Evolutionary conservation across 177 flowering plant genomes (phyloP), one percentile per base, ranked within the genome.

Genomic region (Vitis hybrid): DNA sequence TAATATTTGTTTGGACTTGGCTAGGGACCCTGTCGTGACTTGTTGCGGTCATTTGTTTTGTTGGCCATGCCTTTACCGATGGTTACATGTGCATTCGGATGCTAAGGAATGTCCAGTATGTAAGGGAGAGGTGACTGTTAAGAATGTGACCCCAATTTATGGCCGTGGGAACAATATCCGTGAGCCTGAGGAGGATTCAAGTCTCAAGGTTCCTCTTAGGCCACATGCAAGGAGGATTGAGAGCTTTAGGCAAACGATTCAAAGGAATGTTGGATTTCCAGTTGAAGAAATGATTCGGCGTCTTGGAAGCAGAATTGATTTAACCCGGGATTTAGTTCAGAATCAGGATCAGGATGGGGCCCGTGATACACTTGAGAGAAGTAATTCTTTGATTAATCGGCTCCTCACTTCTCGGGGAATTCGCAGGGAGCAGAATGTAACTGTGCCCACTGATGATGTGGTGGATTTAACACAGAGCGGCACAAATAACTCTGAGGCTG

Each of bases 31-130:
- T 4, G 88, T 90, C 59, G 84, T 90, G 14, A 90, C 95, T 66
- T 84, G 89, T 56, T 90, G 95, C 72, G 95, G 95, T 52, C 95
- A 90, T 75, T 79, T 88, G 74, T 90, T 85, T 59, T 90, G 95
- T 70, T 90, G 95, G 95, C 77, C 92, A 1, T 90, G 95, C 73
- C 78, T 88, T 49, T 88, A 88, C 74, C 80, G 79, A 45, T 88
- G 92, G 95, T 70, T 88, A 21, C 84, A 90, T 74, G 57, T 83
- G 65, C 89, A 89, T 74, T 87, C 95, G 0, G 90, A 87, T 72
- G 85, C 86, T 7, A 88, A 84, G 69, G 95, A 90, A 68, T 90
- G 95, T 66, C 95, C 95, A 0, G 91, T 90, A 1, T 90, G 95
- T 71, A 90, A 90, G 66, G 95, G 95, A 50, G 91, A 90, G 70